A percentile compares a stretch with the other conserved stretches of the same genome.
Evolutionary conservation across 148 eudicot species (phyloP).

Genomic region (Suaeda aralocaspica): DNA sequence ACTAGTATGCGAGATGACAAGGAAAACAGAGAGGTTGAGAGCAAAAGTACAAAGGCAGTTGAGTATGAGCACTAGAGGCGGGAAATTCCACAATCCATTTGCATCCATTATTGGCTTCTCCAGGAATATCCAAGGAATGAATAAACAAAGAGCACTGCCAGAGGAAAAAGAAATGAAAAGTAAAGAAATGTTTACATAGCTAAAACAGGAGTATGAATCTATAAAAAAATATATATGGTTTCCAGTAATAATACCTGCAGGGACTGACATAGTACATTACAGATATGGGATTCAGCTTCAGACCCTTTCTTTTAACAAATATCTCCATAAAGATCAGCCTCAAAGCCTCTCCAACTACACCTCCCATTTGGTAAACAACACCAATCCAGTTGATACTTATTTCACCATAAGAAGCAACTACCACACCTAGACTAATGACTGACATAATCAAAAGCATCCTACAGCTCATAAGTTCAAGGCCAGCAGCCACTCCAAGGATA

Average conservation of each 20-base stretch:
- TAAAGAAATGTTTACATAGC: neutral
- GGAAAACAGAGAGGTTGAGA: slow-evolving; percentile 91
- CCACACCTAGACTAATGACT: slow-evolving; percentile 89
- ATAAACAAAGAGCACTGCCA: slow-evolving; percentile 89
- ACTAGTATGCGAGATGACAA: slow-evolving; percentile 92
- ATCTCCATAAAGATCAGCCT: slow-evolving; percentile 99
- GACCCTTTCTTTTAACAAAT: slow-evolving; percentile 82
- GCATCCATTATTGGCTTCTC: slow-evolving; percentile 95
- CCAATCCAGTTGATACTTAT: slow-evolving; percentile 83
- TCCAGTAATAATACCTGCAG: slow-evolving; percentile 60
- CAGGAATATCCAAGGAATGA: slow-evolving; percentile 93
- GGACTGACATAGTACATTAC: slow-evolving; percentile 98
- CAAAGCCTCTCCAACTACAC: slow-evolving; percentile 96
- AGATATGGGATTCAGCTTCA: slow-evolving; percentile 87
- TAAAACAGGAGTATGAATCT: neutral
- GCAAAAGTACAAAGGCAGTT: slow-evolving; percentile 96
- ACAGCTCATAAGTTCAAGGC: slow-evolving; percentile 93
- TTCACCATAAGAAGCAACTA: slow-evolving; percentile 96
- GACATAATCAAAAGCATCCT: slow-evolving; percentile 98
- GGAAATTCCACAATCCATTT: slow-evolving; percentile 71
- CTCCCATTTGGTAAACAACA: slow-evolving; percentile 99
- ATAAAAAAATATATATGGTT: neutral
- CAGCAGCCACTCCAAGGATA: slow-evolving; percentile 86
- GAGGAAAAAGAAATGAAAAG: neutral
- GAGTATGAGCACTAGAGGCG: slow-evolving; percentile 62